phyloP scores from a whole-genome alignment of 2,329 filamentous ascomycete species.

The Eutypa lata region DNA sequence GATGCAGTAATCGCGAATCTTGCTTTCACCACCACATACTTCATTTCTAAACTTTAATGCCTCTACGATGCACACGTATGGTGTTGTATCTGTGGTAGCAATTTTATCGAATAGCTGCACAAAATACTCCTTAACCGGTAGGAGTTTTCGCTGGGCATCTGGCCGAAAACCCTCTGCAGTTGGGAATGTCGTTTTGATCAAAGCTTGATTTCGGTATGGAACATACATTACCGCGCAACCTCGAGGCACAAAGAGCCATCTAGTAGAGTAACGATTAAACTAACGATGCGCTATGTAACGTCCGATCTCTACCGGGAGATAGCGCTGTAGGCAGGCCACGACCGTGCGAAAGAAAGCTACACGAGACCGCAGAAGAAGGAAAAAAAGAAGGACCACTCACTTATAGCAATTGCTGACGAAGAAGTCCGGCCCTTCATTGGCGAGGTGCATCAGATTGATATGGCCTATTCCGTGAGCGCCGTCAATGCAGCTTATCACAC shows the following conservation, averaged over 20 bases:
- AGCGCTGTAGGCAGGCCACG: background rate
- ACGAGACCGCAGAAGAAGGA: background rate
- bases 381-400: slow-evolving; percentile 15
- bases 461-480: slow-evolving; percentile 71
- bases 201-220: slow-evolving; percentile 60
- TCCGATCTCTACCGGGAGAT: background rate
- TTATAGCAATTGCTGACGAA: slow-evolving; percentile 72
- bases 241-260: slow-evolving; percentile 69
- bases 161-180: slow-evolving; percentile 67
- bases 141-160: slow-evolving; percentile 8
- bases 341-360: background rate
- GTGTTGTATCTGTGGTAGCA: slow-evolving; percentile 62
- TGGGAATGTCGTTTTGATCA: slow-evolving; percentile 65
- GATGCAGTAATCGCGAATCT: slow-evolving; percentile 56
- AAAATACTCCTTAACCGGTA: slow-evolving; percentile 47
- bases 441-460: slow-evolving; percentile 58
- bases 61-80: slow-evolving; percentile 60
- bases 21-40: slow-evolving; percentile 62
- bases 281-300: background rate
- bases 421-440: slow-evolving; percentile 63
- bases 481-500: slow-evolving; percentile 64
- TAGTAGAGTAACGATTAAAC: slow-evolving; percentile 11
- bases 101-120: slow-evolving; percentile 62
- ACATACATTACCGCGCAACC: slow-evolving; percentile 70
- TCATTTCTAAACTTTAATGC: slow-evolving; percentile 61